These are phyloP conservation scores for Phytophthora brassicae DNA, from an alignment of 352 stramenopile species.

Conservation along the genomic window DNA sequence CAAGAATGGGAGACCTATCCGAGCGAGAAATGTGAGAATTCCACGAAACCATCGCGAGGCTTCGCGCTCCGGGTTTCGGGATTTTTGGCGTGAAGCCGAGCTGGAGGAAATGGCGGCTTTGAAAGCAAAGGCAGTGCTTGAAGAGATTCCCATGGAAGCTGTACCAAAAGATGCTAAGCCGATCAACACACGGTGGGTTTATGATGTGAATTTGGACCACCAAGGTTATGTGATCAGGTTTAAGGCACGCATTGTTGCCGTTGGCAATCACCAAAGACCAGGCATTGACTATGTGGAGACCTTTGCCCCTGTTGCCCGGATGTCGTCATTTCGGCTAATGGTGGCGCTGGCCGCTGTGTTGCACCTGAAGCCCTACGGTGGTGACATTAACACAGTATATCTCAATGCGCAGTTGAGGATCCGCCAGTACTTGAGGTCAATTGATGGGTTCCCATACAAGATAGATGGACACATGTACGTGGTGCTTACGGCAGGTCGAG, in stretches of 20 bases:
- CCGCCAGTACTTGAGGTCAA: not conserved
- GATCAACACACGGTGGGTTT: slow-evolving; percentile 3
- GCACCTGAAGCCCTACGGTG: not conserved
- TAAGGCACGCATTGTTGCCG: slow-evolving; percentile 7
- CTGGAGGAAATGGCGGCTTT: slow-evolving; percentile 7
- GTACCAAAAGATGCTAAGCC: not conserved
- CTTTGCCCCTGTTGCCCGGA: slow-evolving; percentile 4
- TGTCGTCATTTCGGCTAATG: slow-evolving; percentile 10
- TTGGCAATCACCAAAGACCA: slow-evolving; percentile 3
- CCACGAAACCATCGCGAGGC: not conserved
- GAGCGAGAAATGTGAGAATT: not conserved
- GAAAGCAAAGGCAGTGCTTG: not conserved
- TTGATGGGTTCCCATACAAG: not conserved
- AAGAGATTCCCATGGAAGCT: not conserved
- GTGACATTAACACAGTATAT: slow-evolving; percentile 3
- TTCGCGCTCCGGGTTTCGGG: not conserved
- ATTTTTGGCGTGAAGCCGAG: not conserved
- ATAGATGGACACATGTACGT: not conserved
- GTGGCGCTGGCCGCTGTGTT: not conserved
- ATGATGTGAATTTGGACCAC: slow-evolving; percentile 3
- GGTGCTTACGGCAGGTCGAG: not conserved
- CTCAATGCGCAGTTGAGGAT: not conserved
- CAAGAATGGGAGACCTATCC: not conserved
- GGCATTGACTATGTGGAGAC: slow-evolving; percentile 7
- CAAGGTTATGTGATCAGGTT: slow-evolving; percentile 6